Conservation (phyloP, 345 rosid species). For the Isatis tinctoria region DNA sequence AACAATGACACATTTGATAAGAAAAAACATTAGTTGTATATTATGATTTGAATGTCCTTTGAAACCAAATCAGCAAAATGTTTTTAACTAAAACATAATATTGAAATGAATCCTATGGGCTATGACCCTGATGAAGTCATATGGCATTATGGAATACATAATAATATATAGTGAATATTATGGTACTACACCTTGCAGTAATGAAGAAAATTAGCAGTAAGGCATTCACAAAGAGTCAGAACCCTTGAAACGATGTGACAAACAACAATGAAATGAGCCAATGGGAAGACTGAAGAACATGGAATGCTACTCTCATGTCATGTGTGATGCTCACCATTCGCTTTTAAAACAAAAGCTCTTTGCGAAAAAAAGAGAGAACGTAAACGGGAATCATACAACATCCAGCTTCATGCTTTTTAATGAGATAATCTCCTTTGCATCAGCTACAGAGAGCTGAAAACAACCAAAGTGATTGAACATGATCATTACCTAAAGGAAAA, state of each 20-base stretch:
- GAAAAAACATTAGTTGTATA: too few relatives aligned
- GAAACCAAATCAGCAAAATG: too few relatives aligned
- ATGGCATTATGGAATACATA: neutral
- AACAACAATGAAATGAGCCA: neutral
- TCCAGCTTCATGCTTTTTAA: conserved; percentile 56
- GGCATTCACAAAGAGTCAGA: neutral
- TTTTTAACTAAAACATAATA: neutral
- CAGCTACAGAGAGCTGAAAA: conserved; percentile 64
- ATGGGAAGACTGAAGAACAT: conserved; percentile 2
- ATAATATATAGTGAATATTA: neutral
- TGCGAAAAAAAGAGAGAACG: too few relatives aligned
- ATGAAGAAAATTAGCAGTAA: neutral
- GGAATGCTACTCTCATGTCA: conserved; percentile 1
- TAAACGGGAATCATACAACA: conserved; percentile 34
- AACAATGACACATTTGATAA: too few relatives aligned
- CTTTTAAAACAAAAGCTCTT: neutral
- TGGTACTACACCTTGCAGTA: neutral
- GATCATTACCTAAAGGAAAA: conserved; percentile 1
- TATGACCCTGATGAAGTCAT: neutral
- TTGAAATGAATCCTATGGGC: neutral
- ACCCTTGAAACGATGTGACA: neutral
- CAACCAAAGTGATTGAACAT: conserved; percentile 26
- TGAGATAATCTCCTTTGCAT: conserved; percentile 66
- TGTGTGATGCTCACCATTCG: neutral
- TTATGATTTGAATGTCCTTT: too few relatives aligned